These are phyloP conservation scores for Stachybotrys echinatus DNA, from an alignment of 2,329 filamentous ascomycete genomes.

Conservation along the genomic window DNA sequence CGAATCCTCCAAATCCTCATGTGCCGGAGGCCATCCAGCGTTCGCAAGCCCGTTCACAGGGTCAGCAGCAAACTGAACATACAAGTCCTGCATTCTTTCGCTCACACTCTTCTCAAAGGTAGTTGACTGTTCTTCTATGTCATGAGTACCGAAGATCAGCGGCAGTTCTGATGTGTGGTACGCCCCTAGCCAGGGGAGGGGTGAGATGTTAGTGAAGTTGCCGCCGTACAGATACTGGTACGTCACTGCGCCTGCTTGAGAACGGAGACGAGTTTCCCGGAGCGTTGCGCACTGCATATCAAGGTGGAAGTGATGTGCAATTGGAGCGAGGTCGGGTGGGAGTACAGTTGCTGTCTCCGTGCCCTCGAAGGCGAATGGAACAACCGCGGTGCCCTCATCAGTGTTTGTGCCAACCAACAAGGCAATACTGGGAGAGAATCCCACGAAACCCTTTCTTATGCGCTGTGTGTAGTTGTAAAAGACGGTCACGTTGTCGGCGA, in stretches of 20 bases:
- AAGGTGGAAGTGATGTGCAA: not conserved
- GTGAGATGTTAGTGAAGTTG: not conserved
- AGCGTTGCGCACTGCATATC: not conserved
- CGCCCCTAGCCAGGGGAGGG: not conserved
- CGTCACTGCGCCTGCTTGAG: not conserved
- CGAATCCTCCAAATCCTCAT: not conserved
- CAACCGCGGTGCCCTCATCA: not conserved
- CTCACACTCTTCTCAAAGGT: not conserved
- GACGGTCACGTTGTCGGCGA: not conserved
- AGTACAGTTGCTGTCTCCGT: not conserved
- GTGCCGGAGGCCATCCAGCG: not conserved
- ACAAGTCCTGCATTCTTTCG: not conserved
- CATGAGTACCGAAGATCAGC: not conserved
- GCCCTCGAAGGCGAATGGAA: not conserved
- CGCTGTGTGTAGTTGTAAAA: not conserved
- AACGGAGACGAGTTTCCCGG: not conserved
- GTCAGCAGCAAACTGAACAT: slow-evolving; percentile 9
- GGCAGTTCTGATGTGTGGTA: not conserved
- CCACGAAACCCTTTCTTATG: not conserved
- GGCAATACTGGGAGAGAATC: not conserved
- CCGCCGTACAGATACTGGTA: not conserved
- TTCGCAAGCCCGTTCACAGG: not conserved
- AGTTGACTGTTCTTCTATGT: not conserved
- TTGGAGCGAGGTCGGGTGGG: not conserved
- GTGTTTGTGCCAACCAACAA: not conserved